These are phyloP conservation scores for Pseudopyrenochaeta lycopersici DNA, from an alignment of 2,329 filamentous ascomycete genomes.

Conservation along the genomic window DNA sequence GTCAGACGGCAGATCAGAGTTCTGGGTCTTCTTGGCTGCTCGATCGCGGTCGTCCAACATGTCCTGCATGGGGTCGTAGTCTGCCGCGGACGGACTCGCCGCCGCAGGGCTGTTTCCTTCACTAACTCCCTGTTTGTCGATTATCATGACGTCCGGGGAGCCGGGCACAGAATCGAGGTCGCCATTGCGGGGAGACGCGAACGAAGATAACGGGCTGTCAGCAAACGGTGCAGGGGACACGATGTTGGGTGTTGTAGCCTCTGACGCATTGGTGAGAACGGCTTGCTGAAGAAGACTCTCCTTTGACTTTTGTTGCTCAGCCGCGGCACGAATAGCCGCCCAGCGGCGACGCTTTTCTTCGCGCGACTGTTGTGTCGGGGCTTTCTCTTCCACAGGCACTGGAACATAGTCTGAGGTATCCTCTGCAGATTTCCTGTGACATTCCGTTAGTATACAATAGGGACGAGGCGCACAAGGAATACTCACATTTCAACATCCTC, in stretches of 20 bases:
- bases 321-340: constrained; percentile 41
- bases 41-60: constrained; percentile 84
- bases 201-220: constrained; percentile 47
- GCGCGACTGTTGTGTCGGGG: constrained; percentile 39
- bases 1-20: constrained; percentile 52
- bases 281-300: constrained; percentile 73
- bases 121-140: constrained; percentile 52
- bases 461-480: neutral
- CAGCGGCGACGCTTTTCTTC: constrained; percentile 46
- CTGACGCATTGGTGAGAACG: constrained; percentile 68
- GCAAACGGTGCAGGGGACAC: constrained; percentile 47
- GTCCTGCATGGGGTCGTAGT: constrained; percentile 89
- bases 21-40: constrained; percentile 66
- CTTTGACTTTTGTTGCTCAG: constrained; percentile 64
- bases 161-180: constrained; percentile 48
- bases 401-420: constrained; percentile 29
- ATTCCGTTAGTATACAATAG: constrained; percentile 11
- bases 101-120: constrained; percentile 42
- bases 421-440: constrained; percentile 22
- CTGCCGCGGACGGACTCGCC: constrained; percentile 87
- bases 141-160: constrained; percentile 50
- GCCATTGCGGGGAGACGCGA: constrained; percentile 49
- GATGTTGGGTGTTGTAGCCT: constrained; percentile 63
- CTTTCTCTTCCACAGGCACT: constrained; percentile 33
- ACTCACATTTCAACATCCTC: constrained; percentile 31